Conservation (phyloP, 257 asterid species). For the Gentiana dahurica region DNA sequence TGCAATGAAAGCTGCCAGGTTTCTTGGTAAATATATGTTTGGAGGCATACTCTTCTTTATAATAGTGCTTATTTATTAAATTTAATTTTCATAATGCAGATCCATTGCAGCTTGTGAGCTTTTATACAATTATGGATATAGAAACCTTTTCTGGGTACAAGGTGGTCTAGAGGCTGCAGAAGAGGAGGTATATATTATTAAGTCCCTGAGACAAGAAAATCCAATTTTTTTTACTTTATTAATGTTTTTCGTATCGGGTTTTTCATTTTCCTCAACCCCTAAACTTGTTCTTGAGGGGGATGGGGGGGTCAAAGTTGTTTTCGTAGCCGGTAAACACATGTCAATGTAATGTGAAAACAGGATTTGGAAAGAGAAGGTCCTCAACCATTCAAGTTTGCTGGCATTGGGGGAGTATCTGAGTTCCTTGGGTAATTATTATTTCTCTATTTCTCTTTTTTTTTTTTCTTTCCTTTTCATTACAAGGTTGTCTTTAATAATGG, state of each 20-base stretch:
- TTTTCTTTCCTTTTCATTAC: no score
- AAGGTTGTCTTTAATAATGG: no score
- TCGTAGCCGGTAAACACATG: no score
- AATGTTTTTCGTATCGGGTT: background rate
- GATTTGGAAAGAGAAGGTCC: slow-evolving; percentile 92
- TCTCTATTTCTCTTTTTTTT: background rate
- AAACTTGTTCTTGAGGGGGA: slow-evolving; percentile 1
- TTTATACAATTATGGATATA: slow-evolving; percentile 67
- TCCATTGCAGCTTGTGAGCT: slow-evolving; percentile 98
- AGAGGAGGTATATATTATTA: slow-evolving; percentile 45
- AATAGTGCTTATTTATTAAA: slow-evolving; percentile 14
- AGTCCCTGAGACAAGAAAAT: background rate
- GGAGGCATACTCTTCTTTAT: background rate
- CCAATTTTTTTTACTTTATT: background rate
- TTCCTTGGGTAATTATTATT: slow-evolving; percentile 77
- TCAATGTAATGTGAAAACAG: slow-evolving; percentile 26
- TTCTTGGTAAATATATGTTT: no score
- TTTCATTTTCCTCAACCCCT: no score
- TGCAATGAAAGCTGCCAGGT: no score
- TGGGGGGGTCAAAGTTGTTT: background rate
- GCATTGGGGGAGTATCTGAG: slow-evolving; percentile 95
- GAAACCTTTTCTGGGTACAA: slow-evolving; percentile 83
- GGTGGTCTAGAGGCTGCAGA: slow-evolving; percentile 94
- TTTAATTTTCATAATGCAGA: slow-evolving; percentile 46
- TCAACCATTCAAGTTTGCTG: slow-evolving; percentile 86